phyloP scores from a whole-genome alignment of 257 asterid species.

The Fraxinus pennsylvanica region DNA sequence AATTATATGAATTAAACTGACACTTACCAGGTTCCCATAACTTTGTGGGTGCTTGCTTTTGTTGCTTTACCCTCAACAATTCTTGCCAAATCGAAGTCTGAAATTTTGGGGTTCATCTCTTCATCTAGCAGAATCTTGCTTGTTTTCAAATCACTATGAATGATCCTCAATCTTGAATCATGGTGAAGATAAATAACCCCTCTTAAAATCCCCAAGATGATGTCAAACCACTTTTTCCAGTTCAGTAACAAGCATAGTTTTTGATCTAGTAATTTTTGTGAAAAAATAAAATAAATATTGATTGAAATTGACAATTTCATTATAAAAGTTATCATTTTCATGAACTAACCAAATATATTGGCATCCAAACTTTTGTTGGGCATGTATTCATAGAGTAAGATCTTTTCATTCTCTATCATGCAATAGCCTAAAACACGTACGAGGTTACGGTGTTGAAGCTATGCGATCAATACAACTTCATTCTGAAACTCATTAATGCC shows the following conservation, averaged over 20 bases:
- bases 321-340: neutral
- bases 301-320: neutral
- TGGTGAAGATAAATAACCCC: conserved; percentile 14
- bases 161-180: conserved; percentile 9
- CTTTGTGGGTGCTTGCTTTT: neutral
- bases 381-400: too few relatives aligned
- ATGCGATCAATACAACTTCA: too few relatives aligned
- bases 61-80: conserved; percentile 1
- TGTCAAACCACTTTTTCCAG: conserved; percentile 6
- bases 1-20: too few relatives aligned
- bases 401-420: too few relatives aligned
- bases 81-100: conserved; percentile 12
- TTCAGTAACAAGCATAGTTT: neutral
- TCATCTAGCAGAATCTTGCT: conserved; percentile 9
- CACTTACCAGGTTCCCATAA: neutral
- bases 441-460: too few relatives aligned
- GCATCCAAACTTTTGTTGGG: too few relatives aligned
- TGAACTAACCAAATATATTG: conserved; percentile 7
- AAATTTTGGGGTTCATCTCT: conserved; percentile 21
- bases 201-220: neutral
- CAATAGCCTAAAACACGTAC: too few relatives aligned
- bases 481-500: too few relatives aligned
- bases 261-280: neutral
- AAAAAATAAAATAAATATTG: neutral
- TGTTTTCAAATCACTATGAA: conserved; percentile 6